Percentiles rank a stretch among this genome's conserved stretches.
phyloP scores from a whole-genome alignment of 441 rosid genomes.

The Euphorbia celastroides region DNA sequence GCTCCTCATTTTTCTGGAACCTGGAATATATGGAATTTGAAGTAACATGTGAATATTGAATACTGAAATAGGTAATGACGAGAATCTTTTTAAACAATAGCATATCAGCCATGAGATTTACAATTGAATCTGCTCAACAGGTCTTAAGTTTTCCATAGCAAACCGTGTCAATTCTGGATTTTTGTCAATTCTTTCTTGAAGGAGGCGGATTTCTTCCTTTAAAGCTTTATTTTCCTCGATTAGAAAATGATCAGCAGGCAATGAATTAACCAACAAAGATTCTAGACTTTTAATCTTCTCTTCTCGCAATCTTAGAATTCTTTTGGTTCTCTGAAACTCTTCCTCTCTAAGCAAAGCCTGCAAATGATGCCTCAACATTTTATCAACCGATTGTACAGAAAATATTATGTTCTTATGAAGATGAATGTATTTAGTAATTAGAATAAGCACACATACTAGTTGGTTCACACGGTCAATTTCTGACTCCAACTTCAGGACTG shows the following conservation, averaged over 20 bases:
- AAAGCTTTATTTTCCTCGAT: conserved; percentile 57
- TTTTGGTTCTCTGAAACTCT: conserved; percentile 49
- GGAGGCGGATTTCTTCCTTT: conserved; percentile 61
- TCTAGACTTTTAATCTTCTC: conserved; percentile 60
- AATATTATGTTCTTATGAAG: conserved; percentile 5
- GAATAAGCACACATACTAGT: conserved; percentile 42
- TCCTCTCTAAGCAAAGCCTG: conserved; percentile 63
- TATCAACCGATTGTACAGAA: conserved; percentile 19
- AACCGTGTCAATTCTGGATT: conserved; percentile 54
- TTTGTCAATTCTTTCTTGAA: conserved; percentile 47
- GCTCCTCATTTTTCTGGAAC: conserved; percentile 56
- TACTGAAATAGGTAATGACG: conserved; percentile 4
- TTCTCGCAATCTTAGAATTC: conserved; percentile 54
- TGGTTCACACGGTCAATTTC: conserved; percentile 51
- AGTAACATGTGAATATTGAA: conserved; percentile 14
- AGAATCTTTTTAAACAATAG: conserved; percentile 18
- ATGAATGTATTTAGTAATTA: background rate
- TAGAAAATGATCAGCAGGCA: conserved; percentile 51
- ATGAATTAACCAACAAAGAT: conserved; percentile 36
- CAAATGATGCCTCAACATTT: conserved; percentile 22
- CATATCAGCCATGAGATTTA: conserved; percentile 30
- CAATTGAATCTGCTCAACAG: conserved; percentile 60
- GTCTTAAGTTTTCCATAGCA: conserved; percentile 62
- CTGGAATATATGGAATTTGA: conserved; percentile 36
- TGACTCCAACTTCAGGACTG: conserved; percentile 45